phyloP scores from a whole-genome alignment of 2,329 filamentous ascomycete genomes.

The Cercospora citrullina region DNA sequence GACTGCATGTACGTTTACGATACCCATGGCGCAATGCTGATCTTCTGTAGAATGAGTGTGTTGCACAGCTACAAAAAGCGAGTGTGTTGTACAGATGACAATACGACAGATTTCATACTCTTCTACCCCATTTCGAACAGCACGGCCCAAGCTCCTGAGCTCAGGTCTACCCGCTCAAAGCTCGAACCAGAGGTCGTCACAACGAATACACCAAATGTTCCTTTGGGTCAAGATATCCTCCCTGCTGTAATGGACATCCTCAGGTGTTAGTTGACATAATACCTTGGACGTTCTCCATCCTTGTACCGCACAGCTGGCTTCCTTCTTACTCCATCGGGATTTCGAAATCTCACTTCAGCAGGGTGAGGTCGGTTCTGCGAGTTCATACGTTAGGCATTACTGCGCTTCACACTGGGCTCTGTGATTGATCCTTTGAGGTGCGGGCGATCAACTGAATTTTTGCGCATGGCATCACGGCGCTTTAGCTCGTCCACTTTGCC shows the following conservation, averaged over 20 bases:
- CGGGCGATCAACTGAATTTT: not conserved
- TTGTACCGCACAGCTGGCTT: not conserved
- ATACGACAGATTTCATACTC: not conserved
- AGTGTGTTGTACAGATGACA: not conserved
- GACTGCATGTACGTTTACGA: constrained; percentile 6
- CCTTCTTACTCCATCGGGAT: not conserved
- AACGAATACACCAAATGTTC: not conserved
- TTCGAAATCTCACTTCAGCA: not conserved
- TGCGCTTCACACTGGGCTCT: not conserved
- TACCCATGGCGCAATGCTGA: constrained; percentile 13
- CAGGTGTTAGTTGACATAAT: not conserved
- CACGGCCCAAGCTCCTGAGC: not conserved
- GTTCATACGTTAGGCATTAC: not conserved
- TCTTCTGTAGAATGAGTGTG: not conserved
- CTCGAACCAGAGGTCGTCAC: not conserved
- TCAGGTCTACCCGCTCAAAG: not conserved
- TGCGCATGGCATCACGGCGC: not conserved
- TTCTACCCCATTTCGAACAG: not conserved
- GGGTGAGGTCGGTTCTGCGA: not conserved
- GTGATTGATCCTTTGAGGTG: not conserved
- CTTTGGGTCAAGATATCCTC: not conserved
- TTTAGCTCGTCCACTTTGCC: not conserved
- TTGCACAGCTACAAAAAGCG: not conserved
- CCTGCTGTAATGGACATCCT: not conserved
- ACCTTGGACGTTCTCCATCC: not conserved